Evolutionary conservation across 1,139 yeast species (phyloP), one percentile per base, ranked within the genome.

Genomic region (Tardiomyces digboiensis): DNA sequence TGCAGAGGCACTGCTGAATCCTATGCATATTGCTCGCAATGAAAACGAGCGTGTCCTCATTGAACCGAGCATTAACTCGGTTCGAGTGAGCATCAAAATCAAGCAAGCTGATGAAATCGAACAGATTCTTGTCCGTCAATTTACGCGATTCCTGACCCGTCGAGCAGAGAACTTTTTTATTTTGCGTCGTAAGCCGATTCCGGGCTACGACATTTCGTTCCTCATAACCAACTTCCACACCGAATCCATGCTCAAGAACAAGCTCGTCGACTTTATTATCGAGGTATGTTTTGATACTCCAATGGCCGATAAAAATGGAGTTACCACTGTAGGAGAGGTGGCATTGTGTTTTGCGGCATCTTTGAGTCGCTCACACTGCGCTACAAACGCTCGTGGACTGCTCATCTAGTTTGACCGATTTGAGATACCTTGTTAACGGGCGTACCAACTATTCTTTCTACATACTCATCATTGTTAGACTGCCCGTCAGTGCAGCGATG

Each of bases 91-190:
- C 41, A 83, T 91, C 56, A 84, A 83, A 62, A 91, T 91, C 65
- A 91, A 91, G 64, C 98, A 91, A 65, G 95, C 96, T 7, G 99
- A 91, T 64, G 98, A 91, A 64, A 91, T 93, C 61, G 99, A 91
- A 66, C 84, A 80, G 57, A 88, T 91, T 48, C 73, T 91, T 54
- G 98, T 91, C 39, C 95, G 87, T 63, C 88, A 89, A 64, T 91
- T 91, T 65, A 83, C 97, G 12, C 72, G 97, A 52, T 91, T 91
- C 64, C 75, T 91, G 62, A 89, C 96, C 29, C 88, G 91, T 42
- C 80, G 98, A 65, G 98, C 99, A 1, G 98, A 91, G 62, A 81
- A 85, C 55, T 91, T 91, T 68, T 80, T 85, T 59, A 88, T 91
- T 51, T 73, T 91, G 55, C 82, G 99, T 72, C 75, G 99, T 62